Conservation (phyloP, 371 early-diverging fungal species). For the Apophysomyces elegans region DNA sequence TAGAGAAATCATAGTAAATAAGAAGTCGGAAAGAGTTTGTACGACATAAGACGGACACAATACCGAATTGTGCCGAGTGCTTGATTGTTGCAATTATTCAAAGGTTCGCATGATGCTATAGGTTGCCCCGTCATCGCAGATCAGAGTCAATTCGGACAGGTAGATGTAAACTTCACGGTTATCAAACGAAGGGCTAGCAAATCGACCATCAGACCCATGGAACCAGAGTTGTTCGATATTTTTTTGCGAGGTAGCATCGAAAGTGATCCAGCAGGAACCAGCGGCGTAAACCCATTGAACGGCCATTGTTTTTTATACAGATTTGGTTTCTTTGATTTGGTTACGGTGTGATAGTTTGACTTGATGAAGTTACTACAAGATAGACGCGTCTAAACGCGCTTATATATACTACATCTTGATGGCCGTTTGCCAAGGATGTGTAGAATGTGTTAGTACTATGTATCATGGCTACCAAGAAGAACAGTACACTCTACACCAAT, state of each 20-base stretch:
- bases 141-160: not conserved
- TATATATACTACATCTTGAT: not conserved
- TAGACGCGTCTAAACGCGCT: not conserved
- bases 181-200: slow-evolving; percentile 1
- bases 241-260: slow-evolving; percentile 20
- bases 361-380: not conserved
- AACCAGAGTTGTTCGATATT: slow-evolving; percentile 25
- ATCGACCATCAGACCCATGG: not conserved
- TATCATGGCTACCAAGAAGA: not conserved
- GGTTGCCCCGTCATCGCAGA: not conserved
- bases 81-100: not conserved
- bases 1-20: not conserved
- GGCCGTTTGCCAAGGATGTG: not conserved
- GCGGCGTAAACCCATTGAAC: slow-evolving; percentile 26
- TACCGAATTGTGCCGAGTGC: not conserved
- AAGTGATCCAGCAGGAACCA: slow-evolving; percentile 25
- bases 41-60: too few species aligned
- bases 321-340: not conserved
- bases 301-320: slow-evolving; percentile 11
- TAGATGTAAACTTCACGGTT: not conserved
- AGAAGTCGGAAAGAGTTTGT: not conserved
- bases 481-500: not conserved
- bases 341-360: not conserved
- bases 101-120: not conserved
- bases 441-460: not conserved